A percentile compares a stretch with the other conserved stretches of the same genome.
phyloP scores from a whole-genome alignment of 2,329 filamentous ascomycete species.

The Aspergillus proliferans region DNA sequence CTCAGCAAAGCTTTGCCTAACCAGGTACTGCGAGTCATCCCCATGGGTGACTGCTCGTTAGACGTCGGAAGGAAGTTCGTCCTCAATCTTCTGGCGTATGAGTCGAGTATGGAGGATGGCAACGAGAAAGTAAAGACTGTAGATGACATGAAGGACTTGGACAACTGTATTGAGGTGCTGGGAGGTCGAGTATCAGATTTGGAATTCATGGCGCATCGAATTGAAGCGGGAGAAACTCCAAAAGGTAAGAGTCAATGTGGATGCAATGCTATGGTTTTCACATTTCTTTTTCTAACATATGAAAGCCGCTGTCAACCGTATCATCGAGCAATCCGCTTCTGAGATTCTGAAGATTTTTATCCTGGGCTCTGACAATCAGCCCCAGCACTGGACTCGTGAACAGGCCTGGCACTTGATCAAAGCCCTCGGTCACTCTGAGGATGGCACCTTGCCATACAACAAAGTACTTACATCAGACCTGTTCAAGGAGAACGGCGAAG shows the following conservation, averaged over 20 bases:
- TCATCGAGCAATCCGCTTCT: slow-evolving; percentile 79
- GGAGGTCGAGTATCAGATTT: slow-evolving; percentile 93
- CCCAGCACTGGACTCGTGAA: slow-evolving; percentile 67
- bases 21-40: slow-evolving; percentile 79
- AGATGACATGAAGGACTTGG: slow-evolving; percentile 63
- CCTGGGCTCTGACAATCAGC: slow-evolving; percentile 51
- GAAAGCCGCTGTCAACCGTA: slow-evolving; percentile 70
- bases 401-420: slow-evolving; percentile 91
- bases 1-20: slow-evolving; percentile 83
- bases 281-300: slow-evolving; percentile 13
- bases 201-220: slow-evolving; percentile 83
- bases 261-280: background rate
- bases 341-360: slow-evolving; percentile 95
- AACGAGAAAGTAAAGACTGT: slow-evolving; percentile 26
- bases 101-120: slow-evolving; percentile 30
- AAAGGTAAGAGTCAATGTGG: slow-evolving; percentile 35
- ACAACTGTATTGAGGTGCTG: slow-evolving; percentile 71
- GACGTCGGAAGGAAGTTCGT: slow-evolving; percentile 86
- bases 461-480: slow-evolving; percentile 71
- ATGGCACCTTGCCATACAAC: slow-evolving; percentile 65
- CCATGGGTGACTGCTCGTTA: slow-evolving; percentile 77
- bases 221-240: slow-evolving; percentile 80
- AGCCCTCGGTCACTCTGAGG: slow-evolving; percentile 61
- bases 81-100: slow-evolving; percentile 64
- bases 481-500: slow-evolving; percentile 68